Percentiles rank a stretch among this genome's conserved stretches.
These are phyloP conservation scores for Alternaria atra DNA, from an alignment of 2,329 filamentous ascomycete species.

Conservation along the genomic window DNA sequence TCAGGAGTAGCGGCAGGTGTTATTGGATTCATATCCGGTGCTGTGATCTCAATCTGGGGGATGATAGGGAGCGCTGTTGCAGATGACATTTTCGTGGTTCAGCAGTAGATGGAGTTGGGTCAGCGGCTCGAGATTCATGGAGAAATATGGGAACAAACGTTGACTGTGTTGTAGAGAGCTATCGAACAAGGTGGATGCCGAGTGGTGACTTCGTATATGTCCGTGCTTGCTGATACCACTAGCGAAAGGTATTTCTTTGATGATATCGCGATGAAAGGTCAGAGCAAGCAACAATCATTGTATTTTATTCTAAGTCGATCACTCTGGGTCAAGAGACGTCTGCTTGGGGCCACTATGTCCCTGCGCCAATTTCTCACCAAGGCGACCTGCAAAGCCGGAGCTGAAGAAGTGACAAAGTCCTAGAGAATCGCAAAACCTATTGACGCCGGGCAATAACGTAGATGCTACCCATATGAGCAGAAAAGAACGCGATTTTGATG, in stretches of 20 bases:
- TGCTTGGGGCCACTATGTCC: background rate
- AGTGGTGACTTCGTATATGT: background rate
- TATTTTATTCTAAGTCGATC: background rate
- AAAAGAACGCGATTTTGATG: background rate
- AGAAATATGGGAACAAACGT: background rate
- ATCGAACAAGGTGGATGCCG: background rate
- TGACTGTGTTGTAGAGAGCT: background rate
- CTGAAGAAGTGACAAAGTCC: background rate
- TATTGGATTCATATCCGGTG: background rate
- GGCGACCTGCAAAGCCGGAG: background rate
- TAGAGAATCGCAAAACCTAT: too few species aligned
- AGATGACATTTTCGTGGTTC: background rate
- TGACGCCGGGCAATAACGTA: background rate
- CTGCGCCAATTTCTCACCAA: background rate
- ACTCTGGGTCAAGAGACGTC: background rate
- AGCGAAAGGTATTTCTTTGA: background rate
- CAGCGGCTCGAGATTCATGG: too few species aligned
- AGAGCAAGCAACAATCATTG: slow-evolving; percentile 1
- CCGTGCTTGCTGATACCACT: background rate
- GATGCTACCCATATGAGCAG: background rate
- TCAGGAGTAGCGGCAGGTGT: background rate
- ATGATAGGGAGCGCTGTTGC: background rate
- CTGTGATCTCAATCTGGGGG: background rate
- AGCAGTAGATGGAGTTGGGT: background rate
- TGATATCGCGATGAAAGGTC: background rate